Evolutionary conservation across 1,139 yeast species (phyloP), one percentile per base, ranked within the genome.

Genomic region (Hansenula lynferdii): DNA sequence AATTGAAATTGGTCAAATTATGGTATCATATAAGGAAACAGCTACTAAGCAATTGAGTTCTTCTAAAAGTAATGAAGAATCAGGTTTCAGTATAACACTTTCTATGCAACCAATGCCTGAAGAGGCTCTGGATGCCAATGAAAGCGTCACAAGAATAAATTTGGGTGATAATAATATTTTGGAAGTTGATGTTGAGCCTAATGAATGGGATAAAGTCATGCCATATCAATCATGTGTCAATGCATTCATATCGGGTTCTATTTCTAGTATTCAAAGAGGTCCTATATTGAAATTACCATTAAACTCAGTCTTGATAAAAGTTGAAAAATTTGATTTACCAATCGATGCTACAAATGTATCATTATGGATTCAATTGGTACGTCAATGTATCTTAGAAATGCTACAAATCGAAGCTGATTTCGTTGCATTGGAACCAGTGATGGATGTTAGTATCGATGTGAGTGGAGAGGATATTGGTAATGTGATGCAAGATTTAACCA

Each of bases 11-110:
- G 89, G 96, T 28, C 80, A 80, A 40, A 85, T 92, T 20, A 86
- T 81, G 61, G 96, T 92, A 8, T 83, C 97, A 0, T 90, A 85
- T 56, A 87, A 86, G 54, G 98, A 92, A 59, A 76, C 94, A 0
- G 57, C 84, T 1, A 37, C 55, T 3, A n/a, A 49, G 1, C 43
- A 62, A 16, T 49, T 47, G 12, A 27, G 40, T 1, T 42, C 54
- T 18, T 51, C 52, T 1, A 48, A 56, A 6, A 50, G 54, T 6
- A 45, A 58, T 2, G 38, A 41, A 6, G 58, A 51, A 2, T 46
- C 49, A 15, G 64, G 61, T 2, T 56, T 58, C 31, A 43, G 47
- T 7, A 41, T 65, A 9, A 49, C 56, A 1, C 46, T 85, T 1
- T 58, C 67, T 2, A 52, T 85, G 30, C 79, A 73, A 33, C 76